Evolutionary conservation across 2,329 filamentous ascomycete genomes (phyloP).

Genomic region (Xylariaceae sp.): DNA sequence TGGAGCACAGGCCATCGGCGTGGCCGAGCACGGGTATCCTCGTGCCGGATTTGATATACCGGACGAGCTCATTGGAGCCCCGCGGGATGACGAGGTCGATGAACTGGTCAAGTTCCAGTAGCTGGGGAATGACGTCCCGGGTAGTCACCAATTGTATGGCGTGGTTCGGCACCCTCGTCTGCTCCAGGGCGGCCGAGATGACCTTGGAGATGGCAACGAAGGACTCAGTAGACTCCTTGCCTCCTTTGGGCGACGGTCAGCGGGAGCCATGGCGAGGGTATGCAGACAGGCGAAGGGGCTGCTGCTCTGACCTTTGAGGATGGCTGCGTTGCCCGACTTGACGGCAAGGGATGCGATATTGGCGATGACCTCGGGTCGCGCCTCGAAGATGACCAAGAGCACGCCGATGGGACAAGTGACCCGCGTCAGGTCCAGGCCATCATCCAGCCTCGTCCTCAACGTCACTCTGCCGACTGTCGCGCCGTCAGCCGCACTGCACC

Average conservation of each 20-base stretch:
- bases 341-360: constrained; percentile 95
- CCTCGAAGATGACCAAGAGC: constrained; percentile 97
- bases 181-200: constrained; percentile 69
- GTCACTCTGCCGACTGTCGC: constrained; percentile 71
- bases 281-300: no score
- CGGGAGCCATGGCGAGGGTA: not conserved
- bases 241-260: constrained; percentile 43
- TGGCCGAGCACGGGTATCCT: constrained; percentile 95
- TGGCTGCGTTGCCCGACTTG: constrained; percentile 95
- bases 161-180: constrained; percentile 69
- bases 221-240: constrained; percentile 92
- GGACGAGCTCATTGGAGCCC: constrained; percentile 82
- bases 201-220: constrained; percentile 83
- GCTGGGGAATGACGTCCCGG: constrained; percentile 77
- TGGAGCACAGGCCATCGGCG: constrained; percentile 84
- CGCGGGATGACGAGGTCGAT: constrained; percentile 95
- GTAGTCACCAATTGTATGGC: constrained; percentile 93
- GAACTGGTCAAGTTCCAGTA: constrained; percentile 77
- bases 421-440: constrained; percentile 76
- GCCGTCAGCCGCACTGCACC: constrained; percentile 2
- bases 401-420: constrained; percentile 94
- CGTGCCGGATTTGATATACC: constrained; percentile 82
- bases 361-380: constrained; percentile 93
- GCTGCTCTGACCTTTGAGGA: constrained; percentile 66
- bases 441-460: constrained; percentile 76